phyloP scores from a whole-genome alignment of 139 green algal genomes.

The Micractinium sp. region DNA sequence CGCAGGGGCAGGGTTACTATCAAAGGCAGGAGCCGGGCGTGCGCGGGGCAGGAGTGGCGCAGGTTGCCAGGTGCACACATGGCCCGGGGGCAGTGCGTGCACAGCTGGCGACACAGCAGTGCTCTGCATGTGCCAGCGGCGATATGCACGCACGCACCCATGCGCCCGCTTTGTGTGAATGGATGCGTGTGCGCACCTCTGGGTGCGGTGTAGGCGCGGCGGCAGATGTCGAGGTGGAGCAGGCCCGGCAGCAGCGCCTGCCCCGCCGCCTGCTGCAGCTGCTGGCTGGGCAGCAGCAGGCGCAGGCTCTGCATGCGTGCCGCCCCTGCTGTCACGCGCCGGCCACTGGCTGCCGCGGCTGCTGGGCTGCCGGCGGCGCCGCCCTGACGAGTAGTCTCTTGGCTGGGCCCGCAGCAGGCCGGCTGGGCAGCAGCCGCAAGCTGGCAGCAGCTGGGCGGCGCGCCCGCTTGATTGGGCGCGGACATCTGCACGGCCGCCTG shows the following conservation, averaged over 20 bases:
- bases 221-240: slow-evolving; percentile 46
- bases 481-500: too few species aligned
- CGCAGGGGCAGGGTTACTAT: not conserved
- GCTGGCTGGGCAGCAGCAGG: slow-evolving; percentile 26
- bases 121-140: too few species aligned
- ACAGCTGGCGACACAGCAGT: too few species aligned
- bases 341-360: not conserved
- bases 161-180: not conserved
- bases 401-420: not conserved
- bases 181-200: not conserved
- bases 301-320: slow-evolving; percentile 8
- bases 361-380: not conserved
- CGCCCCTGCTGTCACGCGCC: not conserved
- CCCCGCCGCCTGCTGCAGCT: not conserved
- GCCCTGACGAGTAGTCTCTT: not conserved
- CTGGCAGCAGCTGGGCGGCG: slow-evolving; percentile 1
- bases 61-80: too few species aligned
- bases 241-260: slow-evolving; percentile 35
- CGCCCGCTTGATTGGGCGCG: not conserved
- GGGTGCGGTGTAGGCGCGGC: slow-evolving; percentile 34
- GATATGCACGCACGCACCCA: not conserved
- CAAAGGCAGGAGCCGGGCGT: not conserved
- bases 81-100: too few species aligned
- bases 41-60: not conserved
- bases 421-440: not conserved